These are phyloP conservation scores for Scheffersomyces segobiensis DNA, from an alignment of 1,139 yeast species.

Conservation along the genomic window DNA sequence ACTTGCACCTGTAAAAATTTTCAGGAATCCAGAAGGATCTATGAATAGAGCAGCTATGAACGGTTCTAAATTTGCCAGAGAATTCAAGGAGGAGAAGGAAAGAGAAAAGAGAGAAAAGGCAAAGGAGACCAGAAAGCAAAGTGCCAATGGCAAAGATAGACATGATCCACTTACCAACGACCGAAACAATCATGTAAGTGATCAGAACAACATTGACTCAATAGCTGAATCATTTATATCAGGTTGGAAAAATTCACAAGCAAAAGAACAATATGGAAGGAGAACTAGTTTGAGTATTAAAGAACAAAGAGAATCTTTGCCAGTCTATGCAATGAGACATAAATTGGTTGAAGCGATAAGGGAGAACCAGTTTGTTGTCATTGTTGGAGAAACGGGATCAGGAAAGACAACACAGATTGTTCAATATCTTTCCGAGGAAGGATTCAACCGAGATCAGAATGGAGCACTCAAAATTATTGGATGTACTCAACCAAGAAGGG, in stretches of 20 bases:
- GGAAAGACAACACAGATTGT: conserved; percentile 32
- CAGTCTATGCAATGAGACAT: conserved; percentile 66
- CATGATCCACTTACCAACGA: conserved; percentile 44
- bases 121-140: conserved; percentile 26
- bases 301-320: conserved; percentile 69
- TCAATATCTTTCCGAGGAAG: conserved; percentile 41
- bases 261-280: conserved; percentile 52
- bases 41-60: conserved; percentile 72
- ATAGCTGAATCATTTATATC: conserved; percentile 21
- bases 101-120: conserved; percentile 51
- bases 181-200: conserved; percentile 2
- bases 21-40: conserved; percentile 78
- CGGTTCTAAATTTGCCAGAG: conserved; percentile 71
- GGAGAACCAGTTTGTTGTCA: conserved; percentile 44
- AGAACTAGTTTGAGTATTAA: conserved; percentile 52
- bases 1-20: conserved; percentile 54
- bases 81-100: conserved; percentile 60
- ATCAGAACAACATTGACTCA: neutral
- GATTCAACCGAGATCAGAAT: conserved; percentile 21
- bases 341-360: conserved; percentile 58
- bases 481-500: conserved; percentile 75
- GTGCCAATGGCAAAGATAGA: conserved; percentile 20
- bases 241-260: conserved; percentile 53
- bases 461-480: conserved; percentile 52
- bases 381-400: conserved; percentile 50